Evolutionary conservation across 305 asterid species (phyloP), one percentile per base, ranked within the genome.

Genomic region (Fraxinus paxiana): DNA sequence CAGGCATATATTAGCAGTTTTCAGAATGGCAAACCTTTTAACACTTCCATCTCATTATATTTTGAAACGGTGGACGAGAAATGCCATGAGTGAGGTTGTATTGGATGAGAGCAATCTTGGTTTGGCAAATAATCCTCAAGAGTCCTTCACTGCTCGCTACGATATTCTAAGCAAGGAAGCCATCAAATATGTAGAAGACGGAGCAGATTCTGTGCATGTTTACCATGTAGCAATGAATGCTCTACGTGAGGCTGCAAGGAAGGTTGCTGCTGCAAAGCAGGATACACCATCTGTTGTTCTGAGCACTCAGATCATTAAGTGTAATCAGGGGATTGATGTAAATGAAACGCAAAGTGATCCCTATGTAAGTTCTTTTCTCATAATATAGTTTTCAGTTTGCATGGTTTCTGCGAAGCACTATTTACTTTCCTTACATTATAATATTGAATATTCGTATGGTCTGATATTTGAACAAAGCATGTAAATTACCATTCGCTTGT

Each of bases 41-140:
- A 91, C 88, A 1, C 92, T 91, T 54, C 94, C 92, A 20, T 82
- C 94, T 79, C 92, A 84, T 80, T 88, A 87, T 79, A 84, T 89
- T 79, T 79, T 88, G 81, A 90, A 88, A 85, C 83, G 93, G 74
- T 91, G 95, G 95, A 91, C 93, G 18, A 88, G 92, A 85, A 89
- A 89, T 65, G 96, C 92, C 81, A 91, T 82, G 79, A 91, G 96
- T 46, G 88, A 88, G 28, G 90, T 90, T 75, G 74, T 80, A 63
- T 78, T 91, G 82, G 92, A 90, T 82, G 96, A 90, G 70, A 83
- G 90, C 74, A 80, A 83, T 73, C 51, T 83, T 73, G 90, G 88
- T 78, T 86, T 91, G 67, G 84, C 85, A 82, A 86, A 87, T 54
- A 79, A 88, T 86, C 87, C 89, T 83, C 85, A 90, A 84, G 92